Evolutionary conservation across 768 basidiomycete genomes (phyloP).

Genomic region (Macrolepiota albuminosa): DNA sequence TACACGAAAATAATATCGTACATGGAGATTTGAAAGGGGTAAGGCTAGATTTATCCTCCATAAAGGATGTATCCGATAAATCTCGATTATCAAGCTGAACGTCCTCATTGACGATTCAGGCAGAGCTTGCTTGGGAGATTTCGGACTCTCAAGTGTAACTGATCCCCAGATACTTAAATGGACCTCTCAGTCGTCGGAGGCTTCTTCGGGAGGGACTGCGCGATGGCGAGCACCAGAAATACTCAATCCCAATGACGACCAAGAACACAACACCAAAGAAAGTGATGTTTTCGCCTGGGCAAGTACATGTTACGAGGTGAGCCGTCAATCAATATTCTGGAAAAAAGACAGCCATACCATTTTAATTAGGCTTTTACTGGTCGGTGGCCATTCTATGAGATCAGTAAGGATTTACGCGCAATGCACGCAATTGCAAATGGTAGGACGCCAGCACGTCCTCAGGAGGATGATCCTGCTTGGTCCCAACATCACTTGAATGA

Average conservation of each 20-base stretch:
- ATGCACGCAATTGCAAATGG: neutral
- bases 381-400: neutral
- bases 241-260: neutral
- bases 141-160: conserved; percentile 17
- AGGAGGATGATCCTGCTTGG: neutral
- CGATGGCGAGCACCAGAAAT: conserved; percentile 15
- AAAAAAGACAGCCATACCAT: neutral
- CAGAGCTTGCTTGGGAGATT: conserved; percentile 18
- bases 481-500: neutral
- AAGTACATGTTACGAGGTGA: conserved; percentile 11
- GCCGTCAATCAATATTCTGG: too few relatives aligned
- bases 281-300: conserved; percentile 14
- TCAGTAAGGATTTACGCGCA: neutral
- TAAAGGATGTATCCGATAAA: neutral
- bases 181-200: conserved; percentile 11
- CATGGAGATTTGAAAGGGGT: conserved; percentile 30
- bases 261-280: conserved; percentile 7
- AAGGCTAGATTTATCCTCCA: neutral
- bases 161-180: conserved; percentile 12
- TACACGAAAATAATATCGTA: conserved; percentile 22
- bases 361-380: conserved; percentile 7
- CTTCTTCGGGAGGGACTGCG: conserved; percentile 6
- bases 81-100: conserved; percentile 8
- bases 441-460: neutral
- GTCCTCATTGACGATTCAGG: conserved; percentile 17